These are phyloP conservation scores for Cercospora berteroae DNA, from an alignment of 2,329 filamentous ascomycete species.

Conservation along the genomic window DNA sequence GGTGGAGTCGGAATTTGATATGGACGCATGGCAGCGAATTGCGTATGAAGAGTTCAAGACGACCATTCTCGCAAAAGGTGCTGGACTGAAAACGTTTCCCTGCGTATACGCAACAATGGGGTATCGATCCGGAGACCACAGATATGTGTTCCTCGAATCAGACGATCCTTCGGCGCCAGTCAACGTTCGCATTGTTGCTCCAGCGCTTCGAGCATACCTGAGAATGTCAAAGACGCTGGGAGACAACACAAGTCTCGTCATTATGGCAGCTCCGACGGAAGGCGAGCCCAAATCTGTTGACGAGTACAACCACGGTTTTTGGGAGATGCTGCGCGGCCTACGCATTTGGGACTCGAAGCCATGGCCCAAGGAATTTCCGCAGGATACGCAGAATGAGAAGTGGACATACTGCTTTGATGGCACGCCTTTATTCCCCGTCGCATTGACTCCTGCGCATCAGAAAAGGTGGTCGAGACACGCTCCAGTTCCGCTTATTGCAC, in stretches of 20 bases:
- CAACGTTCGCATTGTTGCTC: constrained; percentile 23
- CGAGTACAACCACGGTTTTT: constrained; percentile 25
- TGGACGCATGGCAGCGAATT: constrained; percentile 24
- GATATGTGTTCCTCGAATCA: constrained; percentile 24
- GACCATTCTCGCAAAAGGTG: constrained; percentile 24
- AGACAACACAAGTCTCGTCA: constrained; percentile 24
- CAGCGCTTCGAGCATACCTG: constrained; percentile 20
- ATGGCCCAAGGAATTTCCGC: constrained; percentile 23
- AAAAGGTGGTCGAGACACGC: constrained; percentile 24
- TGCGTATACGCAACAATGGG: constrained; percentile 26
- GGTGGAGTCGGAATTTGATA: constrained; percentile 21
- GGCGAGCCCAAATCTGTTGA: constrained; percentile 19
- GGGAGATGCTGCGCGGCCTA: constrained; percentile 25
- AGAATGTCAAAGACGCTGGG: constrained; percentile 21
- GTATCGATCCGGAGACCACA: constrained; percentile 23
- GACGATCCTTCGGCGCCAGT: constrained; percentile 25
- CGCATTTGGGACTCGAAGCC: constrained; percentile 24
- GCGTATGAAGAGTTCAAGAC: constrained; percentile 27
- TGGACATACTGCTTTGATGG: constrained; percentile 27
- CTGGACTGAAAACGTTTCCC: constrained; percentile 24
- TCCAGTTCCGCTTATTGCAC: constrained; percentile 22
- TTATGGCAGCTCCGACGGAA: constrained; percentile 26
- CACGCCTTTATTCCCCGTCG: constrained; percentile 23
- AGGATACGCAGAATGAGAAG: constrained; percentile 20
- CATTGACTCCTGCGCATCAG: constrained; percentile 25